Evolutionary conservation across 176 grass and related monocot genomes (phyloP).

Genomic region (Poa pratensis): DNA sequence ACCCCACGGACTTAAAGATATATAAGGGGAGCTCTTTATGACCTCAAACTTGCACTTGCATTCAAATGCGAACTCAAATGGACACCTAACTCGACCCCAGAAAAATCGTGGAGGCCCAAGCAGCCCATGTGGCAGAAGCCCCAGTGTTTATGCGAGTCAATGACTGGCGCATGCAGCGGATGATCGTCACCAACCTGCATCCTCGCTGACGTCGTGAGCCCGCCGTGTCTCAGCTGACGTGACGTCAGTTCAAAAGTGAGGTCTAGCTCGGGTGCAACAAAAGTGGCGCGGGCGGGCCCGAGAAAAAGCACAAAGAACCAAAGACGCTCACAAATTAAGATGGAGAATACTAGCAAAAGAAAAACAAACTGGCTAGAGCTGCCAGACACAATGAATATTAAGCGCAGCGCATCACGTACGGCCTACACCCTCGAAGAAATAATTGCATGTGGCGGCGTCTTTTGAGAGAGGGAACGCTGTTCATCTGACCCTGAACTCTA

Average conservation of each 20-base stretch:
- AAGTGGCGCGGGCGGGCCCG: slow-evolving; percentile 28
- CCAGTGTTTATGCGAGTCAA: too few relatives aligned
- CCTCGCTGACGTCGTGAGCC: not conserved
- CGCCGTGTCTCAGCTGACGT: not conserved
- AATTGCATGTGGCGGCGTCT: slow-evolving; percentile 35
- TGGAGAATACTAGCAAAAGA: not conserved
- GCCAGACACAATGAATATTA: slow-evolving; percentile 37
- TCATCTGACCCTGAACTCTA: slow-evolving; percentile 16
- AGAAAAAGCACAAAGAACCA: slow-evolving; percentile 25
- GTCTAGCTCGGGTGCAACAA: not conserved
- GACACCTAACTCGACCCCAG: too few relatives aligned
- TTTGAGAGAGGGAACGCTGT: slow-evolving; percentile 39
- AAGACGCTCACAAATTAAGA: not conserved
- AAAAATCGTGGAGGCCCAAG: too few relatives aligned
- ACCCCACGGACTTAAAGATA: too few relatives aligned
- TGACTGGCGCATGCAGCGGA: too few relatives aligned
- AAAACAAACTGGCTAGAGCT: not conserved
- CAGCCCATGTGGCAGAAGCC: too few relatives aligned
- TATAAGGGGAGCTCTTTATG: too few relatives aligned
- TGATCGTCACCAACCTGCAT: too few relatives aligned
- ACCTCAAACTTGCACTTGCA: too few relatives aligned
- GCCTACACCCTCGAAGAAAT: slow-evolving; percentile 22
- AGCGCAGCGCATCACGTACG: slow-evolving; percentile 39
- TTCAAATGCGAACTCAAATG: too few relatives aligned
- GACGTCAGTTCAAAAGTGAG: slow-evolving; percentile 43